These are phyloP conservation scores for Iris pallida DNA, from an alignment of 116 monocot species.

Conservation along the genomic window DNA sequence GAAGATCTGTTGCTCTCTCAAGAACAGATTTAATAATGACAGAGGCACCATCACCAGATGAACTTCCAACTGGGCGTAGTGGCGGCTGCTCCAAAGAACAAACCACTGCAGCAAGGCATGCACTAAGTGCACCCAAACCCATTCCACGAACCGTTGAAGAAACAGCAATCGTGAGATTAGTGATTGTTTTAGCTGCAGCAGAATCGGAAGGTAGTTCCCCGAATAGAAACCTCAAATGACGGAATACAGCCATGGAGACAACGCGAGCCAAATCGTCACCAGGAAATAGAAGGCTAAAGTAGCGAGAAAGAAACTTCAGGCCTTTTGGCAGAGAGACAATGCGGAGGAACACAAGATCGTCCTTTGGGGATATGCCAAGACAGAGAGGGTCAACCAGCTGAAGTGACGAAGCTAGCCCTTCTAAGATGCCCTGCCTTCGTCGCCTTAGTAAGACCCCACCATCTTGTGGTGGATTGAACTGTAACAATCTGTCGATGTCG, in stretches of 20 bases:
- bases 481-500: slow-evolving; percentile 74
- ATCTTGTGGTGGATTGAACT: slow-evolving; percentile 56
- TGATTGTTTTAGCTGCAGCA: slow-evolving; percentile 48
- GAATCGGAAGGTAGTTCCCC: slow-evolving; percentile 48
- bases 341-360: slow-evolving; percentile 79
- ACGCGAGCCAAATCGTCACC: slow-evolving; percentile 68
- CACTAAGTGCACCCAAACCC: slow-evolving; percentile 67
- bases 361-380: slow-evolving; percentile 44
- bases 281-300: slow-evolving; percentile 52
- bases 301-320: slow-evolving; percentile 64
- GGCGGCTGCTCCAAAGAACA: slow-evolving; percentile 87
- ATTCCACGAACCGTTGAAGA: slow-evolving; percentile 41
- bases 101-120: slow-evolving; percentile 83
- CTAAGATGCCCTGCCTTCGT: slow-evolving; percentile 57
- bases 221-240: slow-evolving; percentile 75
- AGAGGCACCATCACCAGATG: slow-evolving; percentile 78
- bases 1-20: slow-evolving; percentile 55
- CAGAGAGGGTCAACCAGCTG: slow-evolving; percentile 79
- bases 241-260: slow-evolving; percentile 84
- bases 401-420: slow-evolving; percentile 78
- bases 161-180: slow-evolving; percentile 44
- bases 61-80: slow-evolving; percentile 71
- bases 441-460: slow-evolving; percentile 57
- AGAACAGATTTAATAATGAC: slow-evolving; percentile 65
- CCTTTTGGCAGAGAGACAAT: slow-evolving; percentile 83